These are phyloP conservation scores for Aspergillus incahuasiensis DNA, from an alignment of 495 filamentous ascomycete genomes.

Conservation along the genomic window DNA sequence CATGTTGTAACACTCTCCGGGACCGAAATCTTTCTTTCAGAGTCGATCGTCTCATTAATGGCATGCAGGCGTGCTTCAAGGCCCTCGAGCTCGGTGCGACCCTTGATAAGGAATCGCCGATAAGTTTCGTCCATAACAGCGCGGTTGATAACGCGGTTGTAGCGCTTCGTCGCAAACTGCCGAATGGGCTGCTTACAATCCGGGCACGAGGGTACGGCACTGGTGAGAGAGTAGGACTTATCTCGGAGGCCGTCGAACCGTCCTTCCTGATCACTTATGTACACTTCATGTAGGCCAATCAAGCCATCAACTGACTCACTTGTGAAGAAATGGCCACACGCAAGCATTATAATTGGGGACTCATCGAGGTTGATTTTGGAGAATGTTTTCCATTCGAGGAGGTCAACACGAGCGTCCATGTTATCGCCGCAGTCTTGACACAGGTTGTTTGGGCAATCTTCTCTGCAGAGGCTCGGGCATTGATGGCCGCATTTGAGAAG, in stretches of 20 bases:
- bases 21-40: neutral
- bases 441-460: conserved; percentile 52
- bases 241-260: conserved; percentile 36
- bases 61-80: neutral
- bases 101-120: conserved; percentile 53
- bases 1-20: neutral
- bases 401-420: conserved; percentile 33
- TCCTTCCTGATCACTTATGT: conserved; percentile 17
- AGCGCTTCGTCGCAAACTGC: conserved; percentile 57
- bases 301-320: conserved; percentile 58
- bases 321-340: conserved; percentile 48
- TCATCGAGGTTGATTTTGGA: conserved; percentile 52
- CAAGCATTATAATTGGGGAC: conserved; percentile 57
- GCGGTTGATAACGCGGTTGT: conserved; percentile 60
- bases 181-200: conserved; percentile 9
- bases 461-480: conserved; percentile 65
- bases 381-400: conserved; percentile 55
- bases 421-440: conserved; percentile 54
- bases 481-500: conserved; percentile 59
- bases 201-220: conserved; percentile 1
- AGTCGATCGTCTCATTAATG: neutral
- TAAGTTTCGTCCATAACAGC: conserved; percentile 62
- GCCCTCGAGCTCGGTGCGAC: conserved; percentile 1
- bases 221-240: conserved; percentile 45
- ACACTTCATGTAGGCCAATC: conserved; percentile 47